These are phyloP conservation scores for Lophium mytilinum DNA, from an alignment of 495 filamentous ascomycete species.

Conservation along the genomic window DNA sequence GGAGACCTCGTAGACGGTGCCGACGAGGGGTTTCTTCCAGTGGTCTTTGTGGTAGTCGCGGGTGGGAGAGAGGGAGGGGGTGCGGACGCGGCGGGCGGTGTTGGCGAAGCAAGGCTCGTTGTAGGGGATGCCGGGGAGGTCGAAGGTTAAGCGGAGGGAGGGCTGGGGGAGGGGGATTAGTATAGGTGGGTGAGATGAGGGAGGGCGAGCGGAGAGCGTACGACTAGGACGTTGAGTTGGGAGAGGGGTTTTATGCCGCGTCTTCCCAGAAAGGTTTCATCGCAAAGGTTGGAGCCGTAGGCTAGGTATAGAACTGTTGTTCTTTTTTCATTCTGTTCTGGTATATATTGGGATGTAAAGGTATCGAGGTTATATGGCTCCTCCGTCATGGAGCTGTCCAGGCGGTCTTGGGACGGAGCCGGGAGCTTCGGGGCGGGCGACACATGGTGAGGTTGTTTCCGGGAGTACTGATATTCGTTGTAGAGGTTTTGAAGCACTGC, in stretches of 20 bases:
- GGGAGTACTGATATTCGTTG: too few relatives aligned
- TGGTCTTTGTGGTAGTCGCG: constrained; percentile 40
- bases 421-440: neutral
- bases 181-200: too few relatives aligned
- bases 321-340: constrained; percentile 9
- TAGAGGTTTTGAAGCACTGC: too few relatives aligned
- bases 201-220: too few relatives aligned
- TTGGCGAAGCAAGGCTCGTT: constrained; percentile 89
- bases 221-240: constrained; percentile 64
- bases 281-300: constrained; percentile 84
- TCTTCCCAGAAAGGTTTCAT: constrained; percentile 63
- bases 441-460: neutral
- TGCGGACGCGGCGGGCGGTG: constrained; percentile 48
- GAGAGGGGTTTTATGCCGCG: constrained; percentile 75
- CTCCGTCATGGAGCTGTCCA: constrained; percentile 15
- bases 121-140: constrained; percentile 81
- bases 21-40: constrained; percentile 76
- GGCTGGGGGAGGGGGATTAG: constrained; percentile 34
- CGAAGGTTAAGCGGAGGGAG: constrained; percentile 66
- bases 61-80: neutral
- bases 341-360: neutral
- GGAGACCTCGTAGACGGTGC: constrained; percentile 92
- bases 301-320: constrained; percentile 79
- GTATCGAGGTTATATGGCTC: neutral
- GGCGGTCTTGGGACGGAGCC: constrained; percentile 7